Conservation (phyloP, 768 basidiomycete species). For the Serpula lacrymans region DNA sequence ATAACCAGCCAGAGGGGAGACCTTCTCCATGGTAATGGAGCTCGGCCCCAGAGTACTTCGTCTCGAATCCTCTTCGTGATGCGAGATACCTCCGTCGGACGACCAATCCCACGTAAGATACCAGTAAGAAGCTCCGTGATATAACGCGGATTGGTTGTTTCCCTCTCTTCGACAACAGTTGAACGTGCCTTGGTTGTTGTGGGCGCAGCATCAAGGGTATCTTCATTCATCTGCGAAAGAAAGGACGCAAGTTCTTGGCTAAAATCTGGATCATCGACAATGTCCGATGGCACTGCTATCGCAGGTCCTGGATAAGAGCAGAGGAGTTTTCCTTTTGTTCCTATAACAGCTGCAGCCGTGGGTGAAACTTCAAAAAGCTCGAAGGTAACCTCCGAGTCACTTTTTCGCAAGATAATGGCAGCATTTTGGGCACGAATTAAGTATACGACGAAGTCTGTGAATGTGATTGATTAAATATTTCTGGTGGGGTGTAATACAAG, state of each 20-base stretch:
- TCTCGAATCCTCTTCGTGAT: slow-evolving; percentile 26
- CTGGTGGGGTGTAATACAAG: not conserved
- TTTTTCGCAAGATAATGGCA: slow-evolving; percentile 11
- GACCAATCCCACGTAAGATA: slow-evolving; percentile 14
- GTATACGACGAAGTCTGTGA: slow-evolving; percentile 16
- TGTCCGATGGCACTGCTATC: slow-evolving; percentile 7
- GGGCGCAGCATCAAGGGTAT: slow-evolving; percentile 10
- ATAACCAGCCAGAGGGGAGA: not conserved
- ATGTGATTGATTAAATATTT: not conserved
- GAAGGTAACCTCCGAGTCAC: slow-evolving; percentile 7
- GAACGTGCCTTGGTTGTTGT: slow-evolving; percentile 14
- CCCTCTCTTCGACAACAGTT: slow-evolving; percentile 11
- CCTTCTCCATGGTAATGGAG: slow-evolving; percentile 30
- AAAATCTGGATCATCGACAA: slow-evolving; percentile 12
- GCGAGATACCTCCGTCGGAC: slow-evolving; percentile 6
- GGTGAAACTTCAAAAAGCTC: slow-evolving; percentile 24
- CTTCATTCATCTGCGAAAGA: slow-evolving; percentile 13
- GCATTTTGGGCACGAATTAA: slow-evolving; percentile 22
- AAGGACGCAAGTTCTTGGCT: slow-evolving; percentile 13
- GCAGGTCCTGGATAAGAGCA: slow-evolving; percentile 20
- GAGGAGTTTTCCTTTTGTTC: slow-evolving; percentile 18
- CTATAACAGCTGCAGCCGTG: slow-evolving; percentile 7
- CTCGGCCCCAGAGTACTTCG: slow-evolving; percentile 15
- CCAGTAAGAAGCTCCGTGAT: slow-evolving; percentile 23
- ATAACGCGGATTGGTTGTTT: slow-evolving; percentile 16